Percentiles rank a stretch among this genome's conserved stretches.
Evolutionary conservation across 2,329 filamentous ascomycete genomes (phyloP).

Genomic region (Falciphora oryzae): DNA sequence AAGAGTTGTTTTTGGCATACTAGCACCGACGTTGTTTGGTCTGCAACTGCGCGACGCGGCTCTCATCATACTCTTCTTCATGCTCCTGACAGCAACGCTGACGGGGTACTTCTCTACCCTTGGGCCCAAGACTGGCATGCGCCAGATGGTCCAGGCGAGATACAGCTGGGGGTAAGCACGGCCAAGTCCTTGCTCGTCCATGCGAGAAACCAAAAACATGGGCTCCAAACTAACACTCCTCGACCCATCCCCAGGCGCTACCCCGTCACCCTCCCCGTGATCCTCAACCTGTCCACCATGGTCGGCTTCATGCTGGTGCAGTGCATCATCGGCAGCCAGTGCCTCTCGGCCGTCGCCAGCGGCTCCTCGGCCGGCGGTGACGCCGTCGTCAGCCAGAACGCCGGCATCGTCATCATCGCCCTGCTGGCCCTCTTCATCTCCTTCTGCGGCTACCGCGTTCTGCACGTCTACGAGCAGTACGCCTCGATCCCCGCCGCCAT

Average conservation of each 20-base stretch:
- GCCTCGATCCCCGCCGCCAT: conserved; percentile 17
- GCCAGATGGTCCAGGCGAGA: conserved; percentile 60
- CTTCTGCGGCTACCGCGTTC: conserved; percentile 17
- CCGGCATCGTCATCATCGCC: conserved; percentile 11
- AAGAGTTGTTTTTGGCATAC: conserved; percentile 55
- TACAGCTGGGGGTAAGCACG: conserved; percentile 52
- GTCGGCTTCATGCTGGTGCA: conserved; percentile 59
- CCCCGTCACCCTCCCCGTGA: conserved; percentile 51
- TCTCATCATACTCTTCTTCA: conserved; percentile 59
- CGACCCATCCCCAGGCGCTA: conserved; percentile 35
- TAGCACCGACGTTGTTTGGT: conserved; percentile 45
- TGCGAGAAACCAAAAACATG: no score
- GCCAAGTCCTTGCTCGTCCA: not conserved
- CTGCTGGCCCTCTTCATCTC: conserved; percentile 15
- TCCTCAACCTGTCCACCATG: conserved; percentile 58
- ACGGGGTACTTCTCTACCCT: conserved; percentile 53
- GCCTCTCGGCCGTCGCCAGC: conserved; percentile 46
- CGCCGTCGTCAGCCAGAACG: conserved; percentile 6
- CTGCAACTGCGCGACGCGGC: conserved; percentile 50
- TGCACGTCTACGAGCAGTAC: conserved; percentile 18
- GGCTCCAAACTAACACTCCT: conserved; percentile 10
- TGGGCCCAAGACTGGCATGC: conserved; percentile 57
- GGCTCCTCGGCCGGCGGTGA: conserved; percentile 20
- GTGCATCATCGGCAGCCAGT: conserved; percentile 55
- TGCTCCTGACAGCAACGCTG: conserved; percentile 44